A percentile compares a stretch with the other conserved stretches of the same genome.
These are phyloP conservation scores for Centrapalus pauciflorus DNA, from an alignment of 129 eudicot genomes.

Conservation along the genomic window DNA sequence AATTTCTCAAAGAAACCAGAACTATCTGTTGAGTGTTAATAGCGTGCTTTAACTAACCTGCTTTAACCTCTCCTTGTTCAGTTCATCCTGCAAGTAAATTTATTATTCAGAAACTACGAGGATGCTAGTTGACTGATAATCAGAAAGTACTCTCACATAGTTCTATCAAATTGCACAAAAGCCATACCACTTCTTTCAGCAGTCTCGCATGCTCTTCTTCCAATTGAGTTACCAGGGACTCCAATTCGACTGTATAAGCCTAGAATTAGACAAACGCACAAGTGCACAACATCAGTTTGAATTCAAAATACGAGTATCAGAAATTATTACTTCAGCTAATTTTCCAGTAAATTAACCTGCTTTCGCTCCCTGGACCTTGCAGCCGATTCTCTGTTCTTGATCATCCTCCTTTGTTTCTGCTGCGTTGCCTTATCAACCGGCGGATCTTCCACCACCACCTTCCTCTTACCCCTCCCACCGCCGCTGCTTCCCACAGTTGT, in stretches of 20 bases:
- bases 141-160: background rate
- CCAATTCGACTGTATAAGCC: constrained; percentile 82
- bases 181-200: constrained; percentile 64
- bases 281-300: background rate
- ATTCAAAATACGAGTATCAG: background rate
- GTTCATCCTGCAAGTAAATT: constrained; percentile 55
- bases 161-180: background rate
- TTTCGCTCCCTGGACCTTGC: constrained; percentile 83
- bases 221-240: constrained; percentile 64
- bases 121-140: background rate
- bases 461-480: constrained; percentile 52
- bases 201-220: constrained; percentile 84
- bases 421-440: constrained; percentile 81
- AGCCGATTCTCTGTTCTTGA: constrained; percentile 83
- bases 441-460: constrained; percentile 63
- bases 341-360: constrained; percentile 38
- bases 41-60: constrained; percentile 46
- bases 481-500: constrained; percentile 16
- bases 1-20: background rate
- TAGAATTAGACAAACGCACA: constrained; percentile 2
- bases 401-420: constrained; percentile 90
- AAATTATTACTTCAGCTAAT: background rate
- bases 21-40: background rate
- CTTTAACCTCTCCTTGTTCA: constrained; percentile 53
- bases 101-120: background rate